These are phyloP conservation scores for Talaromyces albobiverticillius DNA, from an alignment of 2,329 filamentous ascomycete species.

Conservation along the genomic window DNA sequence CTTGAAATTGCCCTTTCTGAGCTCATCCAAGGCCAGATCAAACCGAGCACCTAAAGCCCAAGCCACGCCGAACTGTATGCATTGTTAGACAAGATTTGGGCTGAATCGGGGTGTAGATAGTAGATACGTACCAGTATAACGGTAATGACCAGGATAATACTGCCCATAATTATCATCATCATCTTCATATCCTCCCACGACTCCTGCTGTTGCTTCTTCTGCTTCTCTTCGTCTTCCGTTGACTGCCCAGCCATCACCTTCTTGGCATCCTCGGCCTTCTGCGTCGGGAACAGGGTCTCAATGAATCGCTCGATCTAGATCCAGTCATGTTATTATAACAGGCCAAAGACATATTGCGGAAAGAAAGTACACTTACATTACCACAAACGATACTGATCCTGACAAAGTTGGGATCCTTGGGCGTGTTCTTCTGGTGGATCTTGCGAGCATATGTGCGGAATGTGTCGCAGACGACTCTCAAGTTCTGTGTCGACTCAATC, in stretches of 20 bases:
- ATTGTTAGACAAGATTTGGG: slow-evolving; percentile 7
- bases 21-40: slow-evolving; percentile 62
- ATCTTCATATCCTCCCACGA: slow-evolving; percentile 57
- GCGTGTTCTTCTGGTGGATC: slow-evolving; percentile 93
- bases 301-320: slow-evolving; percentile 88
- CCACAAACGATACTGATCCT: slow-evolving; percentile 88
- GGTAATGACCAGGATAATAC: slow-evolving; percentile 72
- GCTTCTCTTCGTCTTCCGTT: slow-evolving; percentile 57
- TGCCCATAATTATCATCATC: slow-evolving; percentile 65
- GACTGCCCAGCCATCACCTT: slow-evolving; percentile 50
- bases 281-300: slow-evolving; percentile 84
- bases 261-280: slow-evolving; percentile 62
- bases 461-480: slow-evolving; percentile 73
- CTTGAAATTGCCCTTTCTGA: slow-evolving; percentile 50
- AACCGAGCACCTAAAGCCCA: slow-evolving; percentile 81
- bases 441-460: slow-evolving; percentile 74
- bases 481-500: slow-evolving; percentile 88
- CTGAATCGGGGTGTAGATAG: neutral
- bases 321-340: neutral
- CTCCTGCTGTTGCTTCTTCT: slow-evolving; percentile 48
- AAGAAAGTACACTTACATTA: slow-evolving; percentile 57
- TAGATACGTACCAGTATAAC: slow-evolving; percentile 71
- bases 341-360: slow-evolving; percentile 3
- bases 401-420: slow-evolving; percentile 85
- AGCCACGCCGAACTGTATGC: slow-evolving; percentile 66